Percentiles rank a stretch among this genome's conserved stretches.
These are phyloP conservation scores for Ehretia macrophylla DNA, from an alignment of 257 asterid genomes.

Conservation along the genomic window DNA sequence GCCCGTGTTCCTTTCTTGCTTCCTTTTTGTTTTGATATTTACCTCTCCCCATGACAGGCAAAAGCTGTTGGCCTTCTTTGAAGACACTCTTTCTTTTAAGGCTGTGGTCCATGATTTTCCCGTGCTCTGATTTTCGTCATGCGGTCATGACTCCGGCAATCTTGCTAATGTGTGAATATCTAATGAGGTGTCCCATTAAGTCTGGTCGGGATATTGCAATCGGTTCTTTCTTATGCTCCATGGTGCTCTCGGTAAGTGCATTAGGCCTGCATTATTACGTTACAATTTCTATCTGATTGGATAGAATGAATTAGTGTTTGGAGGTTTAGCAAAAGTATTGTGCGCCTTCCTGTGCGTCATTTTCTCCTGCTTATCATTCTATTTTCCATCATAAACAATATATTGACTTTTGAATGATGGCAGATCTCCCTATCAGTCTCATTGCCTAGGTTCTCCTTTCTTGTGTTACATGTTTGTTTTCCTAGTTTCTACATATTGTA, in stretches of 20 bases:
- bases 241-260: conserved; percentile 79
- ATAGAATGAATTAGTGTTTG: not conserved
- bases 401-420: too few species aligned
- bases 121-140: conserved; percentile 96
- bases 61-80: conserved; percentile 86
- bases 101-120: conserved; percentile 92
- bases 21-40: not conserved
- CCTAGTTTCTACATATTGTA: too few species aligned
- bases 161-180: conserved; percentile 79
- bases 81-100: conserved; percentile 78
- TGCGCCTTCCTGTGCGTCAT: too few species aligned
- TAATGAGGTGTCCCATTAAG: conserved; percentile 67
- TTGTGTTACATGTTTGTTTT: too few species aligned
- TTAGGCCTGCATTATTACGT: not conserved
- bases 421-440: too few species aligned
- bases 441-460: too few species aligned
- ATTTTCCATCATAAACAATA: too few species aligned
- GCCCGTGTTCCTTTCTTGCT: not conserved
- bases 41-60: conserved; percentile 35
- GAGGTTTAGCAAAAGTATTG: not conserved
- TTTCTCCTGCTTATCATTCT: too few species aligned
- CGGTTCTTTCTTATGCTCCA: conserved; percentile 89
- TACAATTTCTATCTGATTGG: not conserved
- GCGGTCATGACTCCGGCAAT: conserved; percentile 85
- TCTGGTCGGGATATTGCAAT: conserved; percentile 71